A percentile compares a stretch with the other conserved stretches of the same genome.
phyloP scores from a whole-genome alignment of 768 basidiomycete species.

The Phaeotremella skinneri region DNA sequence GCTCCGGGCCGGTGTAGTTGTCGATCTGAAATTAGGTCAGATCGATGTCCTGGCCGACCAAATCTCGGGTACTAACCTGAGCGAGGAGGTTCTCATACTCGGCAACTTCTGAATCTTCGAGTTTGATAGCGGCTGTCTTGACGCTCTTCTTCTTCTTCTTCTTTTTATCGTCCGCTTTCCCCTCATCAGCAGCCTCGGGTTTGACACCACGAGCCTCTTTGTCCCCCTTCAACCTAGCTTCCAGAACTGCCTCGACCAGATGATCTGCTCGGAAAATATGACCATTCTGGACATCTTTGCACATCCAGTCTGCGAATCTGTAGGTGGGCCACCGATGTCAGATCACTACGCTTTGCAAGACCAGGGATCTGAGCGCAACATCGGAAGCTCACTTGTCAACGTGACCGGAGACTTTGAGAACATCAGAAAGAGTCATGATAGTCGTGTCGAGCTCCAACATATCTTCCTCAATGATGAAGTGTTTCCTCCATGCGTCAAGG shows the following conservation, averaged over 20 bases:
- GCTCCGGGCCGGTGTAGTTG: constrained; percentile 83
- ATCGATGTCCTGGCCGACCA: neutral
- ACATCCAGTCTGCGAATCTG: constrained; percentile 97
- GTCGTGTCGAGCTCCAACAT: constrained; percentile 99
- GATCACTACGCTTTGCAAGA: constrained; percentile 2
- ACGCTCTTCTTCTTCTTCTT: constrained; percentile 64
- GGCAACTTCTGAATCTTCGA: constrained; percentile 68
- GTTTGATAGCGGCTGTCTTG: constrained; percentile 66
- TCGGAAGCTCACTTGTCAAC: constrained; percentile 65
- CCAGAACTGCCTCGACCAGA: constrained; percentile 85
- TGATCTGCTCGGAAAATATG: constrained; percentile 97
- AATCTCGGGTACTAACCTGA: constrained; percentile 62
- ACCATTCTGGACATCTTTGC: constrained; percentile 89
- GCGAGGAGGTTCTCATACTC: constrained; percentile 82
- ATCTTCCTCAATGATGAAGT: constrained; percentile 96
- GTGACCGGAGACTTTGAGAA: constrained; percentile 96
- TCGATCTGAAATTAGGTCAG: constrained; percentile 63
- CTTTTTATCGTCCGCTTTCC: constrained; percentile 67
- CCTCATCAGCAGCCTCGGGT: constrained; percentile 58
- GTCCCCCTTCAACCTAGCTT: constrained; percentile 85
- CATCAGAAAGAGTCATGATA: constrained; percentile 90
- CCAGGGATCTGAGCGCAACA: no score
- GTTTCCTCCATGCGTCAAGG: constrained; percentile 91
- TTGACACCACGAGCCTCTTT: constrained; percentile 75
- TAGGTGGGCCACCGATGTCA: neutral